Percentiles rank a stretch among this genome's conserved stretches.
Conservation (phyloP, 179 eudicot species). For the Pouteria campechiana region DNA sequence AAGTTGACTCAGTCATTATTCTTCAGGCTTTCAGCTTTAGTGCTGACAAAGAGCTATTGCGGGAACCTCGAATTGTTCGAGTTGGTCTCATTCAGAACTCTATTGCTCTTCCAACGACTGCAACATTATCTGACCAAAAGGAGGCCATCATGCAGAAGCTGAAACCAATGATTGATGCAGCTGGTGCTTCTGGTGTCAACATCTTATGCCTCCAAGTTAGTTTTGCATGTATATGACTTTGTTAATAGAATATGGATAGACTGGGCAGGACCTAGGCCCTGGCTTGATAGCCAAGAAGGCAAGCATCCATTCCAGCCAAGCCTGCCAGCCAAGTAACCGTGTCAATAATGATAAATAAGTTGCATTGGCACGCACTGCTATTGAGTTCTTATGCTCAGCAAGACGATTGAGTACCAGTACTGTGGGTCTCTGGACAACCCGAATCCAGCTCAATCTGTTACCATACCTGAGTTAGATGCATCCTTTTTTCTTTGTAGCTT, state of each 20-base stretch:
- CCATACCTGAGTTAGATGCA: too few relatives aligned
- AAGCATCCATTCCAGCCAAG: too few relatives aligned
- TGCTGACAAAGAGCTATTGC: conserved; percentile 70
- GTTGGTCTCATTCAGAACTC: conserved; percentile 92
- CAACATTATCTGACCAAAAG: conserved; percentile 57
- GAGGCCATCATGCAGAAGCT: conserved; percentile 68
- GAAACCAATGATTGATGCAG: conserved; percentile 81
- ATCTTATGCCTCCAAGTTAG: conserved; percentile 84
- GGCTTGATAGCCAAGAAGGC: too few relatives aligned
- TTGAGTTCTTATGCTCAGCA: too few relatives aligned
- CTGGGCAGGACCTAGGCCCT: too few relatives aligned
- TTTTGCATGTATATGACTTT: neutral
- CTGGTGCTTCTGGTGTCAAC: conserved; percentile 90
- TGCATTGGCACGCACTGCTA: too few relatives aligned
- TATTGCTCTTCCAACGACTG: conserved; percentile 66
- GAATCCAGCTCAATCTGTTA: too few relatives aligned
- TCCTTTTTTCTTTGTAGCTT: neutral
- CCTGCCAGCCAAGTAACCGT: neutral
- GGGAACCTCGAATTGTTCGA: conserved; percentile 74
- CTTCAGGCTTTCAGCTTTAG: conserved; percentile 60
- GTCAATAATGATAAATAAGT: too few relatives aligned
- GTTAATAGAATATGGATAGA: neutral
- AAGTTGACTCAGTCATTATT: too few relatives aligned
- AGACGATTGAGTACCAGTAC: too few relatives aligned
- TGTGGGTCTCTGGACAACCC: too few relatives aligned